Percentiles rank a stretch among this genome's conserved stretches.
phyloP scores from a whole-genome alignment of 352 stramenopile genomes.

The Phytophthora fragariaefolia region DNA sequence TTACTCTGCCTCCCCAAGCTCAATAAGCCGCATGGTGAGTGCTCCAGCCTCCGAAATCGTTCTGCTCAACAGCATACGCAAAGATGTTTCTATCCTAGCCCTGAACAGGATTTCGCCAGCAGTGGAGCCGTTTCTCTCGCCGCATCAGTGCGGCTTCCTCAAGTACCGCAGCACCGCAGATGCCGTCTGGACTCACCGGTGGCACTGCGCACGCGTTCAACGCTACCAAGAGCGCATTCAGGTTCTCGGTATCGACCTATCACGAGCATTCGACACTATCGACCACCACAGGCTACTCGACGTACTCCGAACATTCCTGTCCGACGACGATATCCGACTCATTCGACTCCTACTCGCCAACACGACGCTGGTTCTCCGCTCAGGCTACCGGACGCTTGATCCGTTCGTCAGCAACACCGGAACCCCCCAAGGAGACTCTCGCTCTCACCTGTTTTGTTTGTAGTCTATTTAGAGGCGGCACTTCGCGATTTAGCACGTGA shows the following conservation, averaged over 20 bases:
- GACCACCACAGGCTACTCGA: constrained; percentile 3
- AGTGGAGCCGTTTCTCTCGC: constrained; percentile 6
- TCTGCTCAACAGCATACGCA: constrained; percentile 6
- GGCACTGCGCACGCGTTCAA: background rate
- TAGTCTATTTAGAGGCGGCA: constrained; percentile 11
- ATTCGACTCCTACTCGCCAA: constrained; percentile 6
- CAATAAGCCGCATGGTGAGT: constrained; percentile 1
- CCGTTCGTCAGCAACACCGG: constrained; percentile 9
- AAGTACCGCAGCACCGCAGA: constrained; percentile 4
- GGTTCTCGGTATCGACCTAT: constrained; percentile 14
- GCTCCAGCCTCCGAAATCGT: constrained; percentile 13
- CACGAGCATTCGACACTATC: constrained; percentile 12
- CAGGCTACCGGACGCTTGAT: background rate
- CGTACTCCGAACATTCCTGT: constrained; percentile 12
- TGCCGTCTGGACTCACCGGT: constrained; percentile 6
- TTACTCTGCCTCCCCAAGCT: constrained; percentile 7
- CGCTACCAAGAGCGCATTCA: background rate
- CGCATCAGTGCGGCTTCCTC: background rate
- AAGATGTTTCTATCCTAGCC: constrained; percentile 2
- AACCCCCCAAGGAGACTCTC: constrained; percentile 13
- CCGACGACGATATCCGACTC: constrained; percentile 4
- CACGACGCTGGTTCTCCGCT: constrained; percentile 1
- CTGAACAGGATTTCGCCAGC: constrained; percentile 3
- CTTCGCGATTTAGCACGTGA: constrained; percentile 9
- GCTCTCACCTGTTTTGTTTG: constrained; percentile 14